A percentile compares a stretch with the other conserved stretches of the same genome.
Conservation (phyloP, 345 rosid genomes). For the Salix purpurea region DNA sequence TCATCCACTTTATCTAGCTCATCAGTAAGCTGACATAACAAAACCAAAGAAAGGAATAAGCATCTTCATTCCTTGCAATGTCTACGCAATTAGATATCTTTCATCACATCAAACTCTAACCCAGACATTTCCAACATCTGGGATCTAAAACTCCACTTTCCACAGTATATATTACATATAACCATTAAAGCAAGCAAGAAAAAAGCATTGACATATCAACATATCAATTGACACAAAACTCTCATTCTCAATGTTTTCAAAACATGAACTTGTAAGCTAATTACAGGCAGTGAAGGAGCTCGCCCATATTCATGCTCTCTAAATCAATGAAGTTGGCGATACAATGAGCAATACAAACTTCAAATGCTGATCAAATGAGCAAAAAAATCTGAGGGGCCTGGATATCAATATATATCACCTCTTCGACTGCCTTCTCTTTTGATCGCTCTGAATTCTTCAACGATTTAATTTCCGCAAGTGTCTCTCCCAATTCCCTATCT, state of each 20-base stretch:
- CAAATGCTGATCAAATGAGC: background rate
- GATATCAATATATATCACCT: conserved; percentile 24
- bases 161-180: background rate
- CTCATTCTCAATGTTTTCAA: background rate
- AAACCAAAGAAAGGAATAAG: conserved; percentile 3
- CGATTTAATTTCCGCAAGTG: conserved; percentile 40
- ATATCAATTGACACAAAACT: background rate
- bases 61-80: background rate
- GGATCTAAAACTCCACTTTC: background rate
- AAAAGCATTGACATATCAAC: background rate
- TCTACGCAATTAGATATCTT: background rate
- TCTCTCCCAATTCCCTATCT: conserved; percentile 46
- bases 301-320: background rate
- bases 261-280: background rate
- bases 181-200: background rate
- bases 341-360: background rate
- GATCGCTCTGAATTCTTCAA: conserved; percentile 38
- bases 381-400: background rate
- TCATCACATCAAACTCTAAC: background rate
- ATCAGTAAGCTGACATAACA: conserved; percentile 31
- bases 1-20: conserved; percentile 39
- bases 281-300: background rate
- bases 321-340: background rate
- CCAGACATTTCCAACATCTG: background rate
- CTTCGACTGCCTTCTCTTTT: conserved; percentile 47